A percentile compares a stretch with the other conserved stretches of the same genome.
Conservation (phyloP, 345 rosid genomes). For the Lepidium didymum region DNA sequence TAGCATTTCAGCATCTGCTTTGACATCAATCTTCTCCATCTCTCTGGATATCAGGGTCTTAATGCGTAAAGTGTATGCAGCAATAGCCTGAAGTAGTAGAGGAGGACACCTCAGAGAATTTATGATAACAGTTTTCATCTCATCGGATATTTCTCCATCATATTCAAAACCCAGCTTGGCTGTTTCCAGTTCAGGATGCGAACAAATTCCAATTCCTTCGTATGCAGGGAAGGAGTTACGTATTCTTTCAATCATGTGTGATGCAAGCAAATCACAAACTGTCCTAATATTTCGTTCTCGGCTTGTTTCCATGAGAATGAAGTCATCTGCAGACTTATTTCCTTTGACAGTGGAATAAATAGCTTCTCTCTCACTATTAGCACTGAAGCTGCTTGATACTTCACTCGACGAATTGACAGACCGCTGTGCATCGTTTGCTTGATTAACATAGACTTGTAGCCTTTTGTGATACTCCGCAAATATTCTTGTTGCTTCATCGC, state of each 20-base stretch:
- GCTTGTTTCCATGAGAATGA: conserved; percentile 78
- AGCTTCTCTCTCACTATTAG: conserved; percentile 59
- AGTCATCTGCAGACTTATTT: conserved; percentile 62
- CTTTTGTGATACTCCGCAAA: conserved; percentile 86
- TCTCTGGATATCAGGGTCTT: conserved; percentile 66
- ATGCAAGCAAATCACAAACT: conserved; percentile 83
- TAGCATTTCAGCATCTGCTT: conserved; percentile 87
- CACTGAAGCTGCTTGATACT: conserved; percentile 38
- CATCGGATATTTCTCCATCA: conserved; percentile 76
- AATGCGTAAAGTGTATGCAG: conserved; percentile 55
- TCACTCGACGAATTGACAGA: conserved; percentile 51
- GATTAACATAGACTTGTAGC: conserved; percentile 61
- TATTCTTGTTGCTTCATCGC: conserved; percentile 87
- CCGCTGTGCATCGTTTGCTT: conserved; percentile 80
- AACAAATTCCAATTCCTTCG: conserved; percentile 85
- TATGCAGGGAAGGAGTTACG: conserved; percentile 76
- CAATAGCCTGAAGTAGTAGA: conserved; percentile 69
- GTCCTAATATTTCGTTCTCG: conserved; percentile 69
- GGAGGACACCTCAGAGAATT: conserved; percentile 75
- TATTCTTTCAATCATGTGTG: conserved; percentile 57
- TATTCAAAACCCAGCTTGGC: conserved; percentile 74
- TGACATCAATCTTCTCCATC: conserved; percentile 77
- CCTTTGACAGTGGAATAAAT: conserved; percentile 90
- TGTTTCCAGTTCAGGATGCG: conserved; percentile 64
- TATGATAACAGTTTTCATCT: conserved; percentile 50